These are phyloP conservation scores for Xylaria sp. DNA, from an alignment of 2,329 filamentous ascomycete genomes.

Conservation along the genomic window DNA sequence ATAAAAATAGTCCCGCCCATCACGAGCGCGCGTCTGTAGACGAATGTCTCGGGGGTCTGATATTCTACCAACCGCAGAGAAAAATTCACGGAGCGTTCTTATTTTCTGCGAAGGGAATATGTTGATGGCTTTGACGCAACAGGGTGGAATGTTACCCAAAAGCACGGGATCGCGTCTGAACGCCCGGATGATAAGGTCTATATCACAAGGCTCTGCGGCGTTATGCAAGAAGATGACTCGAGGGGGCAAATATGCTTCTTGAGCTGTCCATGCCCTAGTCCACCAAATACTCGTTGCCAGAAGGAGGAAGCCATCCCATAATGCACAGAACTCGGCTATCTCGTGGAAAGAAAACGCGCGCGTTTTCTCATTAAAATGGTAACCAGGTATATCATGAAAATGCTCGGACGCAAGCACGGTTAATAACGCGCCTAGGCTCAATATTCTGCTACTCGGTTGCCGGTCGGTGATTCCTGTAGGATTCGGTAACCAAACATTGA, in stretches of 20 bases:
- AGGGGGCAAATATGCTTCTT: neutral
- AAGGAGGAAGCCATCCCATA: neutral
- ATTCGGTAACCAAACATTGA: slow-evolving; percentile 9
- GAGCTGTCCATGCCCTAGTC: slow-evolving; percentile 4
- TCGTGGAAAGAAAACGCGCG: neutral
- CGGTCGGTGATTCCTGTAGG: neutral
- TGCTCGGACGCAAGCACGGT: neutral
- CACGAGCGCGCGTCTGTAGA: neutral
- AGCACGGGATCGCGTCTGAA: neutral
- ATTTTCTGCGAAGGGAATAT: neutral
- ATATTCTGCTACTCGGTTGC: neutral
- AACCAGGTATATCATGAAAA: neutral
- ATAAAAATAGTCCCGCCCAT: neutral
- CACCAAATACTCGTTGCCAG: neutral
- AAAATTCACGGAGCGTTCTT: neutral
- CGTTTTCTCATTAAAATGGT: neutral
- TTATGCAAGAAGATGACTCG: neutral
- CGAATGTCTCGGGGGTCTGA: neutral
- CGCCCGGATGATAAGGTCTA: neutral
- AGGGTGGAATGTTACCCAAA: neutral
- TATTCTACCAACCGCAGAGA: neutral
- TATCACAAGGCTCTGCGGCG: neutral
- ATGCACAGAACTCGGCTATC: neutral
- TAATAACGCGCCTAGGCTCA: neutral
- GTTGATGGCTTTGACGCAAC: neutral